These are phyloP conservation scores for Monosporascus sp. DNA, from an alignment of 2,329 filamentous ascomycete species.

Conservation along the genomic window DNA sequence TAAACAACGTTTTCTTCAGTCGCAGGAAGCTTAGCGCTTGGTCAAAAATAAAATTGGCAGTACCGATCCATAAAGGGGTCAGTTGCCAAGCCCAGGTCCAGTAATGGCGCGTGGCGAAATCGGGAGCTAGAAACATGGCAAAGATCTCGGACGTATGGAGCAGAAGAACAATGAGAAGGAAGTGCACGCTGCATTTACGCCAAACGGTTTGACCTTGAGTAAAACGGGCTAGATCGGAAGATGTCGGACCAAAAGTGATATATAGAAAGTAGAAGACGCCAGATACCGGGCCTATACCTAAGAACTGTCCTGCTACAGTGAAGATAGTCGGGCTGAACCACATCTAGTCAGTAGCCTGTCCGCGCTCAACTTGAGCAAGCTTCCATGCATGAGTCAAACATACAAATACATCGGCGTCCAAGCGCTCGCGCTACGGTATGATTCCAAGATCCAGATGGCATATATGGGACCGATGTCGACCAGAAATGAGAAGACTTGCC, in stretches of 20 bases:
- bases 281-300: neutral
- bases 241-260: neutral
- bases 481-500: constrained; percentile 11
- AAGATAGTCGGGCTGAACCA: neutral
- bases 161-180: constrained; percentile 4
- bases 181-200: neutral
- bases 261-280: neutral
- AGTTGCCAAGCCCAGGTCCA: constrained; percentile 14
- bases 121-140: constrained; percentile 3
- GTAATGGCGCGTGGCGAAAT: constrained; percentile 7
- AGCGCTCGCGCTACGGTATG: constrained; percentile 2
- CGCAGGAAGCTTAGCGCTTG: too few relatives aligned
- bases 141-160: constrained; percentile 9
- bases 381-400: neutral
- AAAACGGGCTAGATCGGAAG: neutral
- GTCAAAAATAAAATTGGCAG: constrained; percentile 1
- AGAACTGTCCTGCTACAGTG: neutral
- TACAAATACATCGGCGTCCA: constrained; percentile 10
- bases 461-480: constrained; percentile 11
- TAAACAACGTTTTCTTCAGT: too few relatives aligned
- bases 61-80: constrained; percentile 9
- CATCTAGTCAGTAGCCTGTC: neutral
- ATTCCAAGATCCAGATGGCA: constrained; percentile 11
- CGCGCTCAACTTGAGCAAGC: neutral
- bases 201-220: neutral